Evolutionary conservation across 768 basidiomycete species (phyloP).

Genomic region (Lentinula boryana): DNA sequence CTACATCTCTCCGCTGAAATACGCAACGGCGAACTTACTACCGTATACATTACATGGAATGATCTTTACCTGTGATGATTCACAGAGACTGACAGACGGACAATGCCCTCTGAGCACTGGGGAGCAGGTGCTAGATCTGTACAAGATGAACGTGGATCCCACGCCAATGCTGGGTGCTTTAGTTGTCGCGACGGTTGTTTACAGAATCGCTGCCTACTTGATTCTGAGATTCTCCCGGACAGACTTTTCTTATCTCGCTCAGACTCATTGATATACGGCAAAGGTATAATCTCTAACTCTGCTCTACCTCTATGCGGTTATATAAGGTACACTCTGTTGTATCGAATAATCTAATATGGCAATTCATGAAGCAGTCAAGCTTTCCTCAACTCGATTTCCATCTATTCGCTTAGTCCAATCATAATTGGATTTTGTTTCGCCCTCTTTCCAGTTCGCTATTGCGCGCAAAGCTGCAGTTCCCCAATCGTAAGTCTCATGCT

Average conservation of each 20-base stretch:
- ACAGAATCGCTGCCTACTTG: constrained; percentile 5
- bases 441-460: constrained; percentile 52
- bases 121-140: constrained; percentile 7
- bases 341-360: background rate
- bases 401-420: constrained; percentile 44
- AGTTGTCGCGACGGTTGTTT: constrained; percentile 5
- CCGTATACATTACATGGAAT: constrained; percentile 4
- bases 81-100: constrained; percentile 3
- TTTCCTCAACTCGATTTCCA: background rate
- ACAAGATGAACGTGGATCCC: constrained; percentile 6
- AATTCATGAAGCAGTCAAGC: background rate
- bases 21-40: constrained; percentile 7
- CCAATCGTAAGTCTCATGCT: constrained; percentile 71
- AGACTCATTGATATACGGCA: background rate
- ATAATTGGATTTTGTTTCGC: constrained; percentile 27
- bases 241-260: background rate
- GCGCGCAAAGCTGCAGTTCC: constrained; percentile 63
- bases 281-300: background rate
- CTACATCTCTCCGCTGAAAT: constrained; percentile 7
- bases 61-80: constrained; percentile 6
- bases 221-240: constrained; percentile 2
- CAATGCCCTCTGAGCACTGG: constrained; percentile 5
- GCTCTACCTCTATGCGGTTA: too few species aligned
- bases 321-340: background rate
- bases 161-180: constrained; percentile 6